Conservation (phyloP, 2,329 filamentous ascomycete genomes). For the Cladosporium sp. region DNA sequence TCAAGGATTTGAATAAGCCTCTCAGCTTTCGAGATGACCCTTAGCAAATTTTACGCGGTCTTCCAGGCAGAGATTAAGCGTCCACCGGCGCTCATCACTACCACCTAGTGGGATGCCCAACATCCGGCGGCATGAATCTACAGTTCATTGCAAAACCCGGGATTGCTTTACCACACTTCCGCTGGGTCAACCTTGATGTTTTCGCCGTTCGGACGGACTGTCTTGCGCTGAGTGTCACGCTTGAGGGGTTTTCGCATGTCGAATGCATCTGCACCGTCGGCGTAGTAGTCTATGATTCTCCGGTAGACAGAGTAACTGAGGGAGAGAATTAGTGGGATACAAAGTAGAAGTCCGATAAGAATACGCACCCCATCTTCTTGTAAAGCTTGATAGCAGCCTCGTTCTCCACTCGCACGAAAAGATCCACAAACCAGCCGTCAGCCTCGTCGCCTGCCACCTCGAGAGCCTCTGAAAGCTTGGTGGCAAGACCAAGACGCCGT, state of each 20-base stretch:
- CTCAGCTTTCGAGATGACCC: too few species aligned
- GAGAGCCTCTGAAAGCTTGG: conserved; percentile 72
- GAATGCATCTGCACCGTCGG: conserved; percentile 89
- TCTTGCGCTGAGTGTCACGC: conserved; percentile 69
- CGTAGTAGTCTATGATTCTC: conserved; percentile 87
- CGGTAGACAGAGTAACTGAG: conserved; percentile 73
- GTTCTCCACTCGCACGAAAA: conserved; percentile 90
- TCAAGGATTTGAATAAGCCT: too few species aligned
- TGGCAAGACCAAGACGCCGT: conserved; percentile 80
- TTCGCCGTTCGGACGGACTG: conserved; percentile 77
- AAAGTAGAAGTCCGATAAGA: neutral
- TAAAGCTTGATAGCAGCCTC: conserved; percentile 83
- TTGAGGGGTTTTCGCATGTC: conserved; percentile 94
- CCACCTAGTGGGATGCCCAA: too few species aligned
- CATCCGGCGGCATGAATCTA: too few species aligned
- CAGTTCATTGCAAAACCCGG: too few species aligned
- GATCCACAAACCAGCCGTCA: conserved; percentile 88
- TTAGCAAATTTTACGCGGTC: too few species aligned
- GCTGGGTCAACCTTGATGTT: conserved; percentile 70
- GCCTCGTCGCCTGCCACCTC: conserved; percentile 78
- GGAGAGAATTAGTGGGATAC: neutral
- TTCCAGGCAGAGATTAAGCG: too few species aligned
- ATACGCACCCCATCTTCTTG: conserved; percentile 69
- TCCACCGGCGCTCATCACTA: too few species aligned
- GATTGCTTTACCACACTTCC: conserved; percentile 68